Conservation (phyloP, 768 basidiomycete genomes). For the Russula earlei region DNA sequence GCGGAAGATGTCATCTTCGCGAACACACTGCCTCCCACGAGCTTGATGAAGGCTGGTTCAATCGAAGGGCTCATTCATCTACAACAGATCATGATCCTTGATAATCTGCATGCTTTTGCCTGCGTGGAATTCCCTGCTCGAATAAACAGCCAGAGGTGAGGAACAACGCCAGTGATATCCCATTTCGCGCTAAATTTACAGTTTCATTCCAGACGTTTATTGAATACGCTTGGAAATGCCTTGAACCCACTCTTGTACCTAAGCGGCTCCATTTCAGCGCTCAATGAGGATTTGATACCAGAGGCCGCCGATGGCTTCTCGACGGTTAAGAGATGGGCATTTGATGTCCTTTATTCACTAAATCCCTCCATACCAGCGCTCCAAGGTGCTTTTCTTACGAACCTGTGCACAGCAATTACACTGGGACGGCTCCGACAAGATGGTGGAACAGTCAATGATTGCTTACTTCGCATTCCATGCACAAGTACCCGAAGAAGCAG, state of each 20-base stretch:
- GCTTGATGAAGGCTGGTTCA: conserved; percentile 30
- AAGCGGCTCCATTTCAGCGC: conserved; percentile 35
- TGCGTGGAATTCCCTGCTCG: neutral
- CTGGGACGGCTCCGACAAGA: conserved; percentile 23
- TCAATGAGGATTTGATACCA: conserved; percentile 32
- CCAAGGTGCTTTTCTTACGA: conserved; percentile 31
- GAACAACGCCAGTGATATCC: neutral
- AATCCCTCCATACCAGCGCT: conserved; percentile 18
- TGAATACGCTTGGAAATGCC: conserved; percentile 35
- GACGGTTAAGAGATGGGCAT: conserved; percentile 39
- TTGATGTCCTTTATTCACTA: conserved; percentile 31
- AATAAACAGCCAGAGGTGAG: conserved; percentile 5
- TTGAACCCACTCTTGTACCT: conserved; percentile 38
- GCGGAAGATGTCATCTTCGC: conserved; percentile 29
- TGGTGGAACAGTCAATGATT: neutral
- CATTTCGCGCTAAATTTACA: neutral
- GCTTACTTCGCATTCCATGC: neutral
- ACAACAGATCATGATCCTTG: conserved; percentile 41
- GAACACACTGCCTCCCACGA: conserved; percentile 29
- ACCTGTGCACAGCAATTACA: conserved; percentile 29
- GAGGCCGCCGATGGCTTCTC: conserved; percentile 30
- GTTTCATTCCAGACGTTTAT: neutral
- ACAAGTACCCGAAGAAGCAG: neutral
- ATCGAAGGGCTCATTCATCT: conserved; percentile 38
- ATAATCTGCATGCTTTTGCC: conserved; percentile 22